These are phyloP conservation scores for Myxozyma udenii DNA, from an alignment of 805 yeast genomes.

Conservation along the genomic window DNA sequence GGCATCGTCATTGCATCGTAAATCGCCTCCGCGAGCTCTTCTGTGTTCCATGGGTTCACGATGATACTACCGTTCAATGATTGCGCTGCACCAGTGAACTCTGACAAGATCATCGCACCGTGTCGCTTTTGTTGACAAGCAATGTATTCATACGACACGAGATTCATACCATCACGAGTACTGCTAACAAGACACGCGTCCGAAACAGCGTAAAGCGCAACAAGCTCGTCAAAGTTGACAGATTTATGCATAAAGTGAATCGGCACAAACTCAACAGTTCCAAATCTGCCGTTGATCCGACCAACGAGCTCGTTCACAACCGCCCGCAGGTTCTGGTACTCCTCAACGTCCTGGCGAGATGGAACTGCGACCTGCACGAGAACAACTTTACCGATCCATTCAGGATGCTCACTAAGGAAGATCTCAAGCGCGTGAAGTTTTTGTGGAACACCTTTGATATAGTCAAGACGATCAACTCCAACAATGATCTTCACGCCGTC, in stretches of 20 bases:
- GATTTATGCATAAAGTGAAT: slow-evolving; percentile 94
- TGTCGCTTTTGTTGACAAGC: slow-evolving; percentile 87
- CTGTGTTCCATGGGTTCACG: slow-evolving; percentile 98
- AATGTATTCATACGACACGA: slow-evolving; percentile 92
- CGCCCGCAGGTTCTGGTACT: slow-evolving; percentile 88
- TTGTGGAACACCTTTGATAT: slow-evolving; percentile 97
- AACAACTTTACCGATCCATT: slow-evolving; percentile 96
- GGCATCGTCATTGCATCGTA: slow-evolving; percentile 83
- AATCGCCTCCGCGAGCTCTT: slow-evolving; percentile 82
- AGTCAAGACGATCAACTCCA: slow-evolving; percentile 95
- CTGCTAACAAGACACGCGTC: slow-evolving; percentile 92
- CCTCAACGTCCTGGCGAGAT: slow-evolving; percentile 96
- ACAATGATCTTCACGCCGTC: slow-evolving; percentile 80
- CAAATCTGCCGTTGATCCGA: slow-evolving; percentile 91
- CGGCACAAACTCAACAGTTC: slow-evolving; percentile 96
- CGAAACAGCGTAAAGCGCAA: slow-evolving; percentile 76
- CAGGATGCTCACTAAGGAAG: slow-evolving; percentile 87
- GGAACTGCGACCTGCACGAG: slow-evolving; percentile 97
- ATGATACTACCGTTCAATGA: slow-evolving; percentile 88
- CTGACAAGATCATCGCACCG: slow-evolving; percentile 85
- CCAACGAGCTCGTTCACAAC: slow-evolving; percentile 96
- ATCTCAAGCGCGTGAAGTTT: slow-evolving; percentile 94
- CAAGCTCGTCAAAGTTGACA: slow-evolving; percentile 85
- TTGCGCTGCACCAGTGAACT: slow-evolving; percentile 99
- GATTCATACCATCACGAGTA: slow-evolving; percentile 98